Conservation (phyloP, 345 rosid genomes). For the Tarenaya hassleriana region DNA sequence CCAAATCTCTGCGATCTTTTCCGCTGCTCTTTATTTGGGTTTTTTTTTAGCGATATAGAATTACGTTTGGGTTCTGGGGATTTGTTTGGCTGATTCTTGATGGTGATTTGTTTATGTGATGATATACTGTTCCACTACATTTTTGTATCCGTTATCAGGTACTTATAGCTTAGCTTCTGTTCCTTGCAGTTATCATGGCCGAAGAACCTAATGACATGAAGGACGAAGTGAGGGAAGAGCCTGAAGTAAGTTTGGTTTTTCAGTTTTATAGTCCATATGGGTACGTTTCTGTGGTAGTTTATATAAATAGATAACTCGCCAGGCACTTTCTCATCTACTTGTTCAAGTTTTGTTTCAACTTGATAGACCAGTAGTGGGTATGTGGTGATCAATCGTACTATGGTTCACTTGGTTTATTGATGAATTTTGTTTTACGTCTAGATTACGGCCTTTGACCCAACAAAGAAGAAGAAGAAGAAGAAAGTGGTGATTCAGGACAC, state of each 20-base stretch:
- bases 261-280: too few relatives aligned
- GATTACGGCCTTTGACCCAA: constrained; percentile 84
- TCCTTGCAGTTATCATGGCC: constrained; percentile 27
- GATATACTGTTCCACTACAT: too few relatives aligned
- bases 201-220: constrained; percentile 24
- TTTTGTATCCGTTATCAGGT: too few relatives aligned
- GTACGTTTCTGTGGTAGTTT: not conserved
- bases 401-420: constrained; percentile 2
- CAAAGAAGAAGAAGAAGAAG: constrained; percentile 98
- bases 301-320: not conserved
- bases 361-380: too few relatives aligned
- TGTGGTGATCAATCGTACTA: not conserved
- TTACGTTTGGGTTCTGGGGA: too few relatives aligned
- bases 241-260: not conserved
- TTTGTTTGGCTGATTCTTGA: too few relatives aligned
- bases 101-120: too few relatives aligned
- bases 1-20: too few relatives aligned
- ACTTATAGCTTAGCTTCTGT: not conserved
- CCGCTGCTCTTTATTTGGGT: too few relatives aligned
- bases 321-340: not conserved
- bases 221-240: constrained; percentile 14
- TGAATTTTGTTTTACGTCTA: constrained; percentile 18
- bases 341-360: not conserved
- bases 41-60: too few relatives aligned
- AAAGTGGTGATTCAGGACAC: constrained; percentile 59